A percentile compares a stretch with the other conserved stretches of the same genome.
Conservation (phyloP, 2,329 filamentous ascomycete genomes). For the Amylocarpus encephaloides region DNA sequence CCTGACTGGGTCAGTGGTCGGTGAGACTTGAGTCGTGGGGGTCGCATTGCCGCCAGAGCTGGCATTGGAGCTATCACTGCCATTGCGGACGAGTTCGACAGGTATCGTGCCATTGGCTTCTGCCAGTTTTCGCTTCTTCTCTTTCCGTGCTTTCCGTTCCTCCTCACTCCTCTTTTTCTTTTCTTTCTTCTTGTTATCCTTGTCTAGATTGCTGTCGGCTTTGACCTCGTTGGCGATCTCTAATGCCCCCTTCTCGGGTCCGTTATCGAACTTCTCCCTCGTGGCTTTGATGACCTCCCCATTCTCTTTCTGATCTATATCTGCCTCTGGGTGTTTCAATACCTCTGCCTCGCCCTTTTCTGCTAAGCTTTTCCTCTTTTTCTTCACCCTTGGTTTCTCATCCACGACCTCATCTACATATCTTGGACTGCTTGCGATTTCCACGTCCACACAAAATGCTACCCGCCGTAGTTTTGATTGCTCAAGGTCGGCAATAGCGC, state of each 20-base stretch:
- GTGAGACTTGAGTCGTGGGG: conserved; percentile 54
- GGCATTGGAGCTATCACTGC: conserved; percentile 46
- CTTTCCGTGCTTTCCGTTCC: conserved; percentile 85
- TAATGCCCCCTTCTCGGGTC: conserved; percentile 32
- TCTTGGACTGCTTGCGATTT: conserved; percentile 82
- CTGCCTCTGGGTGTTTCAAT: conserved; percentile 57
- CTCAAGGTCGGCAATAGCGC: conserved; percentile 71
- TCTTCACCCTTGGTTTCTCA: conserved; percentile 41
- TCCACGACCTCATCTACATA: conserved; percentile 55
- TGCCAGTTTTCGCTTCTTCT: conserved; percentile 76
- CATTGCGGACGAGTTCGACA: conserved; percentile 71
- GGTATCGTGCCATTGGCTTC: conserved; percentile 84
- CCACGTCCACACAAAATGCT: conserved; percentile 93
- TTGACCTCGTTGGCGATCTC: conserved; percentile 28
- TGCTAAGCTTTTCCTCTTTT: conserved; percentile 54
- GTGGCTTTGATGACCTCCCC: conserved; percentile 39
- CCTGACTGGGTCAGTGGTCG: conserved; percentile 83
- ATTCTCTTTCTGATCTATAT: conserved; percentile 52
- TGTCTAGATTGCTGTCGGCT: conserved; percentile 19
- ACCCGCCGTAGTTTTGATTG: conserved; percentile 78
- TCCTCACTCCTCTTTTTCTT: conserved; percentile 95
- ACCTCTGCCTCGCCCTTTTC: conserved; percentile 59
- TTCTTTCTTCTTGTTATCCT: conserved; percentile 69
- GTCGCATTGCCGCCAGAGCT: conserved; percentile 26
- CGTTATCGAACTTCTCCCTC: conserved; percentile 36